Conservation (phyloP, 441 rosid species). For the Erodium trifolium region DNA sequence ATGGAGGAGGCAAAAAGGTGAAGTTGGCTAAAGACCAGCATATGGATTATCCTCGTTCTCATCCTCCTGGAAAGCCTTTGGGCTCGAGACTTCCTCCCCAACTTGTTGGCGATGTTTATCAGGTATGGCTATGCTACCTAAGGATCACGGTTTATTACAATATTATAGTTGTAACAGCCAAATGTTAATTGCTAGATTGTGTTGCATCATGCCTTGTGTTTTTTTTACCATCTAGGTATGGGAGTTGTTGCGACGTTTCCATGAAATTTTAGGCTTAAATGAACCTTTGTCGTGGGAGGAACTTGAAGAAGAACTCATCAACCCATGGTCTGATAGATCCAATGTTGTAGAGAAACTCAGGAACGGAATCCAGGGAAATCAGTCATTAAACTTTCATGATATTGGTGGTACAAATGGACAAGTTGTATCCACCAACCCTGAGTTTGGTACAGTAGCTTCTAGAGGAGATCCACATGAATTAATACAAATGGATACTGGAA, state of each 20-base stretch:
- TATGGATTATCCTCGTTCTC: conserved; percentile 37
- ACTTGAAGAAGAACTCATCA: conserved; percentile 73
- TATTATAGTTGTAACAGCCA: neutral
- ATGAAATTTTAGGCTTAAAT: conserved; percentile 58
- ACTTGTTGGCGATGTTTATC: conserved; percentile 83
- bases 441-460: conserved; percentile 23
- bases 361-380: conserved; percentile 29
- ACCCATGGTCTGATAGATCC: conserved; percentile 44
- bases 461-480: conserved; percentile 33
- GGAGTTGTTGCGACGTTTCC: conserved; percentile 74
- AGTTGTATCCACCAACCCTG: conserved; percentile 25
- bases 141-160: neutral
- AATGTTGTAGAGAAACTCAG: conserved; percentile 31
- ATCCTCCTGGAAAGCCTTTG: conserved; percentile 50
- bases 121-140: conserved; percentile 42
- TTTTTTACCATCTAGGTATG: conserved; percentile 48
- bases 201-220: neutral
- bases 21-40: conserved; percentile 32
- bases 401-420: conserved; percentile 27
- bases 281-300: conserved; percentile 46
- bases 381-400: conserved; percentile 25
- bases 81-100: conserved; percentile 64
- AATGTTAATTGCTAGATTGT: neutral
- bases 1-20: conserved; percentile 42
- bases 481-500: conserved; percentile 37